A percentile compares a stretch with the other conserved stretches of the same genome.
These are phyloP conservation scores for Penicillium sp. DNA, from an alignment of 2,329 filamentous ascomycete genomes.

Conservation along the genomic window DNA sequence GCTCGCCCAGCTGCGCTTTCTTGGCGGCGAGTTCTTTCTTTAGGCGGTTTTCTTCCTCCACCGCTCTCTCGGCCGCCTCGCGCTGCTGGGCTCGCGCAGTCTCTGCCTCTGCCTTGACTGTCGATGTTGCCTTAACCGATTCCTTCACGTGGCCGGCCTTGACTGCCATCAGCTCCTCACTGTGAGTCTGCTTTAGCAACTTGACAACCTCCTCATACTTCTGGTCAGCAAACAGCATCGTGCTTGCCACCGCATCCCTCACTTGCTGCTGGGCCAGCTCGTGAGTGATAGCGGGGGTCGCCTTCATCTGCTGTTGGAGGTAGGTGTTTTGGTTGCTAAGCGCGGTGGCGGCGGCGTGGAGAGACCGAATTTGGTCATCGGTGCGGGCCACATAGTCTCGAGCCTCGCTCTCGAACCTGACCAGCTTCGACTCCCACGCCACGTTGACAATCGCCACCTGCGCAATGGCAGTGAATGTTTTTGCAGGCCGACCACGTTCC, in stretches of 20 bases:
- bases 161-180: background rate
- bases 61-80: background rate
- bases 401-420: background rate
- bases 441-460: constrained; percentile 1
- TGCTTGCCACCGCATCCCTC: background rate
- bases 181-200: background rate
- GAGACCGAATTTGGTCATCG: background rate
- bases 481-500: background rate
- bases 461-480: background rate
- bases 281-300: background rate
- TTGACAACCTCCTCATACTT: background rate
- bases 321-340: background rate
- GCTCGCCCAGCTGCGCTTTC: background rate
- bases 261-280: background rate
- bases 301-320: background rate
- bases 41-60: background rate
- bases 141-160: background rate
- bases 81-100: background rate
- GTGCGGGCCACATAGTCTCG: background rate
- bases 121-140: background rate
- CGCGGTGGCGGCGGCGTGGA: background rate
- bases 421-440: background rate
- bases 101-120: background rate
- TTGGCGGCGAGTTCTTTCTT: background rate
- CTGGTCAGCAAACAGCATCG: background rate